Conservation (phyloP, 83 land plant genomes). For the Picea abies region DNA sequence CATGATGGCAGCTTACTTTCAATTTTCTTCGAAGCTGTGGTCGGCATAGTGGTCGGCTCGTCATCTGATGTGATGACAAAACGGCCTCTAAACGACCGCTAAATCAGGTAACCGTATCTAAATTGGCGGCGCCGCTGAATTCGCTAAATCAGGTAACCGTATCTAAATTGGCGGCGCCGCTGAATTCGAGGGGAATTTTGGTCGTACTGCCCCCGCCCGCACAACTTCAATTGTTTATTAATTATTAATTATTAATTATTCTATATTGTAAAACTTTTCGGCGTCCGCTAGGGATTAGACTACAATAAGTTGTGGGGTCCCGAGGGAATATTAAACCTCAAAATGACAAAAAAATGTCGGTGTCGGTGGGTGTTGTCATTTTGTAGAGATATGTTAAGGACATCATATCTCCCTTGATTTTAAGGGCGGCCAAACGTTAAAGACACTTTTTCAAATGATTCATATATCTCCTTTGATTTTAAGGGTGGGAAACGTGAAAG, state of each 20-base stretch:
- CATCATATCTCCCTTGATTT: not conserved
- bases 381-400: not conserved
- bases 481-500: too few species aligned
- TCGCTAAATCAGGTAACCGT: not conserved
- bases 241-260: too few species aligned
- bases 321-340: not conserved
- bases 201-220: not conserved
- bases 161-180: not conserved
- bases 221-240: too few species aligned
- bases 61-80: not conserved
- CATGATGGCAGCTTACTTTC: not conserved
- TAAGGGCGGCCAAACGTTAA: too few species aligned
- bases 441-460: too few species aligned
- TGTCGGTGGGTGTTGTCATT: slow-evolving; percentile 2
- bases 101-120: not conserved
- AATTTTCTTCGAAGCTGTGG: not conserved
- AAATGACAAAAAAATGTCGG: not conserved
- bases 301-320: not conserved
- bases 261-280: too few species aligned
- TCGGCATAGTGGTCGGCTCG: slow-evolving; percentile 10
- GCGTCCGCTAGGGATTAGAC: not conserved
- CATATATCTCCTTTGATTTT: too few species aligned
- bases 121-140: not conserved
- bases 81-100: not conserved
- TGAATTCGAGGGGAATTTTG: not conserved